Conservation (phyloP, 1,139 yeast species). For the Dujonia santamariae region DNA sequence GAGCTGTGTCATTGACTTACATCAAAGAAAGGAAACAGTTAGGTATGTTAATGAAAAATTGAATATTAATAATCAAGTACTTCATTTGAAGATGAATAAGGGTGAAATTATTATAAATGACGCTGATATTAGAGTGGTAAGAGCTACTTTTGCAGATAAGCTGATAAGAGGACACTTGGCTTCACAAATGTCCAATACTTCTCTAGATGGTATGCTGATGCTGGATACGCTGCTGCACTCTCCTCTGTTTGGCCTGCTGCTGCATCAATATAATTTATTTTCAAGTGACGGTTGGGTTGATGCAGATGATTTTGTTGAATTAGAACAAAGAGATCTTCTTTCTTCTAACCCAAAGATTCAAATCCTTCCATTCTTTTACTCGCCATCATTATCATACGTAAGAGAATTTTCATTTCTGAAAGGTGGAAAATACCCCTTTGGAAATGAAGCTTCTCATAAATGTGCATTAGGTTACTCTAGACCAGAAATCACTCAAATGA, state of each 20-base stretch:
- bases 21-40: constrained; percentile 72
- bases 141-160: constrained; percentile 63
- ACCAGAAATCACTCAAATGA: constrained; percentile 53
- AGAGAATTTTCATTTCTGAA: constrained; percentile 54
- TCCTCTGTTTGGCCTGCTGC: constrained; percentile 8
- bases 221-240: constrained; percentile 1
- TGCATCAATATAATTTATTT: constrained; percentile 7
- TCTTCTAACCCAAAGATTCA: constrained; percentile 55
- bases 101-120: constrained; percentile 73
- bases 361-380: constrained; percentile 61
- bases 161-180: constrained; percentile 49
- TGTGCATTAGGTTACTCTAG: constrained; percentile 60
- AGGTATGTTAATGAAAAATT: constrained; percentile 56
- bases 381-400: constrained; percentile 77
- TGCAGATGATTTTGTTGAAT: constrained; percentile 73
- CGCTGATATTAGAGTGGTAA: constrained; percentile 70
- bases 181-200: constrained; percentile 20
- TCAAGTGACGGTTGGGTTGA: constrained; percentile 59
- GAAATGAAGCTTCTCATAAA: constrained; percentile 61
- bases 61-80: constrained; percentile 51
- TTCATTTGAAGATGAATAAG: constrained; percentile 65
- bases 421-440: constrained; percentile 61
- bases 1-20: constrained; percentile 71
- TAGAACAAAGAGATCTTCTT: constrained; percentile 50
- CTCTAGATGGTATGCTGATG: constrained; percentile 1